Evolutionary conservation across 106 monocot genomes (phyloP), one percentile per base, ranked within the genome.

Genomic region (Cymbidium sinense): DNA sequence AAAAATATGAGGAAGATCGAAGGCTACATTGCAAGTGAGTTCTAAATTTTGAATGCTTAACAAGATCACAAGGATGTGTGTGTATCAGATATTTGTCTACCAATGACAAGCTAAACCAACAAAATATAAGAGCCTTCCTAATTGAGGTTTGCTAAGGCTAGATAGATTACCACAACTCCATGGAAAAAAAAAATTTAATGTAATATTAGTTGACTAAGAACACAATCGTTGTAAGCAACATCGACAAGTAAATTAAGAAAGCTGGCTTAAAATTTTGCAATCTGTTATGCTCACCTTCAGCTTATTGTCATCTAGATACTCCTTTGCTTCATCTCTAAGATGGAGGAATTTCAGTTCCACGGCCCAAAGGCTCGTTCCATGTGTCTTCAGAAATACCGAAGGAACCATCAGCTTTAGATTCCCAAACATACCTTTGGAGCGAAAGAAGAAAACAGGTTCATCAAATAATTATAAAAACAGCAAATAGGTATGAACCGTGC

Each of bases 261-360:
- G n/a, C 67, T 28, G 33, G 67, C 31, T 67, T 67, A 0, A 67
- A 67, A 34, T 67, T 47, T 39, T 47, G 13, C 0, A 13, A 47
- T 31, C 15, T 33, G 10, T 62, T 31, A 62, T 47, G 35, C 65
- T 29, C 44, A 99, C 98, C 90, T 99, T 99, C 81, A 95, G 43
- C 77, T 99, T 99, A 79, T n/a, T 58, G 75, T 99, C 90, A 55
- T 99, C 98, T 47, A 95, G 71, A 74, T 99, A 99, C 70, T 99
- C 98, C 75, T 92, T 79, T 21, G 98, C 94, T 86, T 99, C 98
- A 80, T 99, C 95, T 77, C 85, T 83, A 25, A 99, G 82, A 86
- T 99, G 98, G 75, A 99, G 81, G 86, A 70, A 99, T 95, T 70
- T 99, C 98, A 64, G 98, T 99, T 79, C 98, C 98, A 65, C 98